Conservation (phyloP, 352 stramenopile species). For the Poterioochromonas sp. region DNA sequence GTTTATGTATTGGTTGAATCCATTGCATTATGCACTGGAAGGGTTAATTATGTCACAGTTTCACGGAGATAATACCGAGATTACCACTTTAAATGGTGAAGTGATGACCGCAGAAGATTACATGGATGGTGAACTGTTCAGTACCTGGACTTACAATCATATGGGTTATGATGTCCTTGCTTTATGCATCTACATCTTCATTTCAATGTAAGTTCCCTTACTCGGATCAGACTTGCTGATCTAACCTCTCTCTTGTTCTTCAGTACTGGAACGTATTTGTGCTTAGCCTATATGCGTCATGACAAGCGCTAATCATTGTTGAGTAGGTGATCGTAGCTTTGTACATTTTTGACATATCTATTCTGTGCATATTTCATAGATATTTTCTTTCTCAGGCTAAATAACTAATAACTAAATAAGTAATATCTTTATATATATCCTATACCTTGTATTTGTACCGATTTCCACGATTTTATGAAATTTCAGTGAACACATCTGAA, state of each 20-base stretch:
- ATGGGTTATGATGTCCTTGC: slow-evolving; percentile 35
- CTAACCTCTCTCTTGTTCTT: not conserved
- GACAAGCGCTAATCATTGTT: not conserved
- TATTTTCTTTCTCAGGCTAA: too few relatives aligned
- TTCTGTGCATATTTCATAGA: too few relatives aligned
- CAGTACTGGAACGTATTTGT: not conserved
- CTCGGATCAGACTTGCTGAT: not conserved
- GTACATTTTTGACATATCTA: too few relatives aligned
- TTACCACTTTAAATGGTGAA: slow-evolving; percentile 31
- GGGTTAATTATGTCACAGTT: slow-evolving; percentile 52
- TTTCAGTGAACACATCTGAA: too few relatives aligned
- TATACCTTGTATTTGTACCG: too few relatives aligned
- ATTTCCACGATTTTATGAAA: too few relatives aligned
- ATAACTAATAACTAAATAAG: too few relatives aligned
- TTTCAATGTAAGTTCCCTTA: not conserved
- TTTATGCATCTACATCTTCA: slow-evolving; percentile 37
- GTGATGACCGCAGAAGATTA: slow-evolving; percentile 29
- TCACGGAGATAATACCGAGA: slow-evolving; percentile 40
- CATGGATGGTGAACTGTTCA: not conserved
- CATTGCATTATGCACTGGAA: slow-evolving; percentile 60
- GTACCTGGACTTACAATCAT: slow-evolving; percentile 32
- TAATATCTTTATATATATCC: too few relatives aligned
- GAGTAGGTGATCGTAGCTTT: too few relatives aligned
- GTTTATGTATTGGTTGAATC: slow-evolving; percentile 54
- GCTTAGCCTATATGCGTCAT: slow-evolving; percentile 13